Base-by-base conservation (phyloP, 768 basidiomycete species). In the Leccinellum luteum region DNA sequence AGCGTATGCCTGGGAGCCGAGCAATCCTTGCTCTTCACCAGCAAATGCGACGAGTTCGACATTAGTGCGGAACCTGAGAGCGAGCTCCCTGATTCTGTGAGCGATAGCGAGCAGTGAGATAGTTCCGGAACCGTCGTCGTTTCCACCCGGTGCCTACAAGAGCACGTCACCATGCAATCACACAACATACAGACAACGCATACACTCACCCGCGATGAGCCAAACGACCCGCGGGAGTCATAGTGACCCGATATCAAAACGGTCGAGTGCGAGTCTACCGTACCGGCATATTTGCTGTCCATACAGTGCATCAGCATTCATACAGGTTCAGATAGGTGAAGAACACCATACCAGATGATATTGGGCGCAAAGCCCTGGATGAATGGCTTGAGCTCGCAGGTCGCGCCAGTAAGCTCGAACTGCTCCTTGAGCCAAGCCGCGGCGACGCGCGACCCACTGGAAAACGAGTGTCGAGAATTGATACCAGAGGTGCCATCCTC, bases 191-290 rank as follows among this genome's bases (percentile, higher is more conserved):
- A n/a, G 14, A 9, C 8, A 8, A 27, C 27, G 15, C 47, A 27
- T 35, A 14, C 38, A 60, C 64, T 54, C 54, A 73, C 72, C 66
- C 84, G 50, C 76, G 82, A 25, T 79, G 89, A 34, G 83, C 94
- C 94, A 68, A 93, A 96, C 0, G 89, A 89, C 17, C 94, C 94
- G 35, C 94, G 87, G 47, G 89, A 92, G 68, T 97, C 93, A 67
- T 95, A 97, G 70, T 96, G 94, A 2, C 86, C 91, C 56, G 87
- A 87, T 52, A 96, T 75, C 49, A 97, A 76, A 44, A 94, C 83
- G 2, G 79, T 85, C 27, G 85, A 85, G 35, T 85, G 76, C 45
- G 74, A 4, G 45, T 67, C 64, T 7, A 25, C 75, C n/a, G 75
- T 73, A 7, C 83, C 71, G 3, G 76, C 54, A 63, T 90, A 91